Evolutionary conservation across 2,329 filamentous ascomycete species (phyloP).

Genomic region (Clarireedia paspali): DNA sequence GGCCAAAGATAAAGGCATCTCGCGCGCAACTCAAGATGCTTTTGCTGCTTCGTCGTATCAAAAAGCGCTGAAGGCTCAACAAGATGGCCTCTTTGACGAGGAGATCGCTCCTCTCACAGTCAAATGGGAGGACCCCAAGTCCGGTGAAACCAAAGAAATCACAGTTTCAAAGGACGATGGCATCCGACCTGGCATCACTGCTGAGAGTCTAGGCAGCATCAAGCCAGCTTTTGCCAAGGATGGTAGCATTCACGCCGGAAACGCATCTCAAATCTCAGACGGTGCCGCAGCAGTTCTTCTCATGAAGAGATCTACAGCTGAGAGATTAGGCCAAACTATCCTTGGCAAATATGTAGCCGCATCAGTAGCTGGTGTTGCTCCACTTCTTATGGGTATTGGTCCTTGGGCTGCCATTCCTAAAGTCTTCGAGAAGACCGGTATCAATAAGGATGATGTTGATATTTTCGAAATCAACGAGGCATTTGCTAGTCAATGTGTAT

Average conservation of each 20-base stretch:
- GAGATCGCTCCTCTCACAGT: conserved; percentile 85
- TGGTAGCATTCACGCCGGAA: conserved; percentile 91
- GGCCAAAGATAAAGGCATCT: conserved; percentile 75
- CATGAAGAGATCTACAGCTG: conserved; percentile 89
- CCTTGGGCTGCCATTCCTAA: conserved; percentile 95
- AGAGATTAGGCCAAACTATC: conserved; percentile 80
- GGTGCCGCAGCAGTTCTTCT: conserved; percentile 90
- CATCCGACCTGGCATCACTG: conserved; percentile 75
- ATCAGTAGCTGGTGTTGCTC: conserved; percentile 80
- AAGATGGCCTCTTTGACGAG: conserved; percentile 81
- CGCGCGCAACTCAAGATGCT: conserved; percentile 71
- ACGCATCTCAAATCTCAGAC: conserved; percentile 91
- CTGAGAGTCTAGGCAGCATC: conserved; percentile 86
- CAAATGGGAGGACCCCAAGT: conserved; percentile 85
- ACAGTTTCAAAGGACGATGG: conserved; percentile 84
- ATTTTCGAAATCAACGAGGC: conserved; percentile 99
- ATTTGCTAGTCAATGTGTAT: conserved; percentile 90
- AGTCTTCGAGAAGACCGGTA: conserved; percentile 78
- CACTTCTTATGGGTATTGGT: conserved; percentile 91
- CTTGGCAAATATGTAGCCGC: conserved; percentile 88
- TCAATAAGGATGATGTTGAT: conserved; percentile 84
- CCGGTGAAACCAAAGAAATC: conserved; percentile 74
- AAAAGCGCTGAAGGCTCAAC: conserved; percentile 80
- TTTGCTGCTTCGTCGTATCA: conserved; percentile 92
- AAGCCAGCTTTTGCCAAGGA: conserved; percentile 83